These are phyloP conservation scores for Podaxis sp. DNA, from an alignment of 768 basidiomycete genomes.

Conservation along the genomic window DNA sequence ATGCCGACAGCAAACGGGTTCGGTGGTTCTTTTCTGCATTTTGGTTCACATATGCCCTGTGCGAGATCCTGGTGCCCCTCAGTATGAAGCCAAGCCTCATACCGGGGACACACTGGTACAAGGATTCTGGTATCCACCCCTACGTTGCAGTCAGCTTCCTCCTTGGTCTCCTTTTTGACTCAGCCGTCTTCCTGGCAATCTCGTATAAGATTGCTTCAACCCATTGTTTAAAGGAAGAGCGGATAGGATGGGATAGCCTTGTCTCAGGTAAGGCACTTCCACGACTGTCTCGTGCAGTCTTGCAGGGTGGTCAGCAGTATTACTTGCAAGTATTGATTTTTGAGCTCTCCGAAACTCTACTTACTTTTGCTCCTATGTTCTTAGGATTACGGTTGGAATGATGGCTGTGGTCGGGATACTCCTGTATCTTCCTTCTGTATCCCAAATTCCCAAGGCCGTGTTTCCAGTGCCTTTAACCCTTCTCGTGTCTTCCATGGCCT, in stretches of 20 bases:
- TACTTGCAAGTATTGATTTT: neutral
- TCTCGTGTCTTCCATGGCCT: neutral
- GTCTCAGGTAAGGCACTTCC: constrained; percentile 19
- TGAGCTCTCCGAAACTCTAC: no score
- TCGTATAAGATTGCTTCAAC: constrained; percentile 21
- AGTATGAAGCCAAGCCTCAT: constrained; percentile 17
- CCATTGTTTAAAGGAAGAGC: constrained; percentile 11
- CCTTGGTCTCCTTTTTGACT: constrained; percentile 22
- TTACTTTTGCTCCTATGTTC: neutral
- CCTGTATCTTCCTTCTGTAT: neutral
- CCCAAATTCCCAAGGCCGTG: neutral
- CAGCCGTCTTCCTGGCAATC: constrained; percentile 30
- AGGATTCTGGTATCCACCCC: constrained; percentile 17
- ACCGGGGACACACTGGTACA: constrained; percentile 29
- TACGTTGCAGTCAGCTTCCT: constrained; percentile 21
- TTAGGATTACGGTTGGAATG: neutral
- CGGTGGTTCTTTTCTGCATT: constrained; percentile 21
- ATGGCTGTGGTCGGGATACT: neutral
- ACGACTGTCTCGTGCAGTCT: constrained; percentile 19
- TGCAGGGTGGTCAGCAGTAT: constrained; percentile 28
- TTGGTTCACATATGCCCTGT: constrained; percentile 23
- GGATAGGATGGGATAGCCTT: constrained; percentile 12
- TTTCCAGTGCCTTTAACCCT: neutral
- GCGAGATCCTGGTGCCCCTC: constrained; percentile 18
- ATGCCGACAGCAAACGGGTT: constrained; percentile 17